Conservation (phyloP, 208 protist species). For the Porcisia hertigi region DNA sequence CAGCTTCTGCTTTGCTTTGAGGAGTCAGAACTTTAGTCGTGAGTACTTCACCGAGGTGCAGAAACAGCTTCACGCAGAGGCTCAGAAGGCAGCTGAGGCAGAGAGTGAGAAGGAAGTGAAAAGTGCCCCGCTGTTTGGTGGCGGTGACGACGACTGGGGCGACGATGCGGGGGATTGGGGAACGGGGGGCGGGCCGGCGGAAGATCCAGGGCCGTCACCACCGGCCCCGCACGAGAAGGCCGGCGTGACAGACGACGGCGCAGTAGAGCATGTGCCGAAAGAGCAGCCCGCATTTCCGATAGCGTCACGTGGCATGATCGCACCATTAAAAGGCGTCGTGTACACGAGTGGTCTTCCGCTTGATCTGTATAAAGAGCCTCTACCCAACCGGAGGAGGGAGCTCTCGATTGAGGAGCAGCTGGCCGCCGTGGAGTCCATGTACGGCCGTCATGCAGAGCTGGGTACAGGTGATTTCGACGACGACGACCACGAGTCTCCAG, state of each 20-base stretch:
- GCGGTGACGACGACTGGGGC: constrained; percentile 50
- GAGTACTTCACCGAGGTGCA: constrained; percentile 44
- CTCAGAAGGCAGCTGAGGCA: constrained; percentile 6
- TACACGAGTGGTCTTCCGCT: constrained; percentile 65
- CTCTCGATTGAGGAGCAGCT: constrained; percentile 55
- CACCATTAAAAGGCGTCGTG: constrained; percentile 37
- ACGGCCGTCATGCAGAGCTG: constrained; percentile 53
- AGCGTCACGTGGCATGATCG: constrained; percentile 29
- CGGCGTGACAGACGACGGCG: background rate
- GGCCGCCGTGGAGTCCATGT: constrained; percentile 45
- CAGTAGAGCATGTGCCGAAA: background rate
- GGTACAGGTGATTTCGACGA: constrained; percentile 71
- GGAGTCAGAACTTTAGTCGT: constrained; percentile 82
- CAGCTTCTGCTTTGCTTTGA: constrained; percentile 78
- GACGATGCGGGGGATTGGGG: constrained; percentile 22
- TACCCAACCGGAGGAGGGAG: constrained; percentile 30
- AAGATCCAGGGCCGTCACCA: background rate
- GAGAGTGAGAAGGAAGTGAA: constrained; percentile 7
- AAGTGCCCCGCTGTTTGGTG: constrained; percentile 50
- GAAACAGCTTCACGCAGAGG: constrained; percentile 14
- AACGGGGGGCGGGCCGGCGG: background rate
- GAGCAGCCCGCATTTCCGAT: constrained; percentile 33
- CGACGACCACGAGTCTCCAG: constrained; percentile 68
- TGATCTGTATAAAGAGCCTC: constrained; percentile 71
- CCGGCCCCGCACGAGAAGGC: background rate